Conservation (phyloP, 768 basidiomycete genomes). For the Obba rivulosa region DNA sequence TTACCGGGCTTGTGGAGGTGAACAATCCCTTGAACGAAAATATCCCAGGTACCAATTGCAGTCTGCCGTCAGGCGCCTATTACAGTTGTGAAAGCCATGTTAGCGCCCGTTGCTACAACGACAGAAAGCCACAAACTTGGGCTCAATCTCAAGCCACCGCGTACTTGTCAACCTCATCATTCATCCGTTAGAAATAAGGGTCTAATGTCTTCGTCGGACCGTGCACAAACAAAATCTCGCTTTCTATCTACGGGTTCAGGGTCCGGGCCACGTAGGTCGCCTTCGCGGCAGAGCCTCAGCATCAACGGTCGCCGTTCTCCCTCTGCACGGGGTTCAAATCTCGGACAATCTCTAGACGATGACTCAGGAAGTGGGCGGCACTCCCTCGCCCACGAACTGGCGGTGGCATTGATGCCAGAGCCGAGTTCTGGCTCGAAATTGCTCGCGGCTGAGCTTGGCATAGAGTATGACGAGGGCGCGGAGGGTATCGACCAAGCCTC, state of each 20-base stretch:
- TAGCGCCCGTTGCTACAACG: too few species aligned
- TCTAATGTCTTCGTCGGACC: not conserved
- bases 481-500: conserved; percentile 66
- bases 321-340: conserved; percentile 42
- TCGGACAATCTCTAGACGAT: conserved; percentile 34
- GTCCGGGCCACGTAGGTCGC: conserved; percentile 22
- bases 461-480: conserved; percentile 84
- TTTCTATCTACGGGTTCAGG: conserved; percentile 23
- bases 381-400: conserved; percentile 84
- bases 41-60: too few species aligned
- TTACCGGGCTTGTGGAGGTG: too few species aligned
- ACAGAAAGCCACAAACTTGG: too few species aligned
- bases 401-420: conserved; percentile 84
- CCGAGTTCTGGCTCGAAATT: conserved; percentile 72
- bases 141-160: too few species aligned
- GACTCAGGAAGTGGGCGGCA: conserved; percentile 44
- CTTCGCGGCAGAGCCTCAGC: conserved; percentile 24
- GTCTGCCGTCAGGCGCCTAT: too few species aligned
- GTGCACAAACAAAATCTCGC: conserved; percentile 15
- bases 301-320: conserved; percentile 41
- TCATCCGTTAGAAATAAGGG: too few species aligned
- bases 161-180: too few species aligned
- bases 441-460: conserved; percentile 83
- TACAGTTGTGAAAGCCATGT: too few species aligned
- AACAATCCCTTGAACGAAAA: too few species aligned